A percentile compares a stretch with the other conserved stretches of the same genome.
phyloP scores from a whole-genome alignment of 2,329 filamentous ascomycete species.

The Cytospora paraplurivora region DNA sequence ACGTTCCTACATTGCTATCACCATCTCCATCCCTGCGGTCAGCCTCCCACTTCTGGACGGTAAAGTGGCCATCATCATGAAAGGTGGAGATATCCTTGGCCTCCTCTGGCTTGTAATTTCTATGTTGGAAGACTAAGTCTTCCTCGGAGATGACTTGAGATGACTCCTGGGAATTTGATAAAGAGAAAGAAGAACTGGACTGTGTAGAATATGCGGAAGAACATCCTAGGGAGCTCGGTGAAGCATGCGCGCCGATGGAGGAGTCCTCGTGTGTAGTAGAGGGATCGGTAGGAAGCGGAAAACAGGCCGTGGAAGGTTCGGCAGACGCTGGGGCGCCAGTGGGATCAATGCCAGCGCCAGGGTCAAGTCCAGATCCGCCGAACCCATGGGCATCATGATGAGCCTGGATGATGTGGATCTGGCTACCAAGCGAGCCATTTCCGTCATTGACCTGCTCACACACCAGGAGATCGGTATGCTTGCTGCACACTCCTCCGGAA shows the following conservation, averaged over 20 bases:
- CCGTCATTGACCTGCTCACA: background rate
- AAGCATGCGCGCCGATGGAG: background rate
- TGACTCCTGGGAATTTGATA: conserved; percentile 3
- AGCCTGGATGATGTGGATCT: background rate
- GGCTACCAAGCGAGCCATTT: background rate
- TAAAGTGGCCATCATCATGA: background rate
- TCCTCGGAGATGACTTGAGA: background rate
- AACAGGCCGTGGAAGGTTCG: background rate
- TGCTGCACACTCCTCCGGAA: background rate
- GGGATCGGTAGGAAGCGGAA: background rate
- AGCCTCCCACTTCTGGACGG: background rate
- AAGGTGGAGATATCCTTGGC: background rate
- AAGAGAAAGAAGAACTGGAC: background rate
- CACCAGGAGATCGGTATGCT: background rate
- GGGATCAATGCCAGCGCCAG: background rate
- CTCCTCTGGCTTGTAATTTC: background rate
- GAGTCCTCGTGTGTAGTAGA: background rate
- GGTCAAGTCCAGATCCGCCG: too few species aligned
- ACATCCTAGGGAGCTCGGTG: background rate
- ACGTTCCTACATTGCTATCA: background rate
- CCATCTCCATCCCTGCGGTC: background rate
- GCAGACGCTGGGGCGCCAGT: background rate
- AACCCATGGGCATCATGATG: too few species aligned
- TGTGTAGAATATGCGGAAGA: background rate
- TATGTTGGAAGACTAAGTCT: too few species aligned